Evolutionary conservation across 1,284 basidiomycete species (phyloP), one percentile per base, ranked within the genome.

Genomic region (Rhodotorula sp.): DNA sequence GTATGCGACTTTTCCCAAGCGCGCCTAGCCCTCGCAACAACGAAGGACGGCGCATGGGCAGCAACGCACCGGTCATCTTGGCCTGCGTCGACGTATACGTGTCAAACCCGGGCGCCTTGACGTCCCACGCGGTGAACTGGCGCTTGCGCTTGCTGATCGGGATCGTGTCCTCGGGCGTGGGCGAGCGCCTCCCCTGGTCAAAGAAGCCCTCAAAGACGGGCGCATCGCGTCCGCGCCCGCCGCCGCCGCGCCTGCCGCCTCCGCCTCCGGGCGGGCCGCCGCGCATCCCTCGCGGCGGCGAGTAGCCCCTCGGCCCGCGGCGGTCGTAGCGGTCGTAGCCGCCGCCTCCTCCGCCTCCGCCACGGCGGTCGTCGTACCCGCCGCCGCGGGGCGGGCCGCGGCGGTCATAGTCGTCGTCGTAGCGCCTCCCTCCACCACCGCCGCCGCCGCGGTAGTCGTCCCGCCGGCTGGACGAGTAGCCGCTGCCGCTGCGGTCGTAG

Each of bases 11-110:
- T 55, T n/a, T 59, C n/a, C 23, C 17, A 8, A 60, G 44, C 34
- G 34, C 34, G 34, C 34, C 34, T 34, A 34, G 34, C 34, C 34
- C 34, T 34, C 34, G 34, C 34, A 34, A 34, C 34, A 56, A 59
- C 19, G 19, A 44, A 25, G 3, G 41, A 61, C 4, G 9, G 21
- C 4, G 54, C 42, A 41, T 5, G 46, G 42, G 5, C 54, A 2
- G 61, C 34, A 25, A 78, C 87, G 75, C 78, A 92, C 93, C 94
- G 66, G 95, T 97, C 82, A 94, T 91, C 82, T 99, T 99, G 41
- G 96, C 96, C 80, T 97, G 93, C 85, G 94, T 87, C 21, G 95
- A 93, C 4, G 90, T 90, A 78, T 97, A 93, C 77, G 92, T 91
- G 79, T 98, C 95, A 77, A 97, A 99, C 27, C 95, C 95, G 19